phyloP scores from a whole-genome alignment of 129 eudicot species.

The Ambrosia artemisiifolia region DNA sequence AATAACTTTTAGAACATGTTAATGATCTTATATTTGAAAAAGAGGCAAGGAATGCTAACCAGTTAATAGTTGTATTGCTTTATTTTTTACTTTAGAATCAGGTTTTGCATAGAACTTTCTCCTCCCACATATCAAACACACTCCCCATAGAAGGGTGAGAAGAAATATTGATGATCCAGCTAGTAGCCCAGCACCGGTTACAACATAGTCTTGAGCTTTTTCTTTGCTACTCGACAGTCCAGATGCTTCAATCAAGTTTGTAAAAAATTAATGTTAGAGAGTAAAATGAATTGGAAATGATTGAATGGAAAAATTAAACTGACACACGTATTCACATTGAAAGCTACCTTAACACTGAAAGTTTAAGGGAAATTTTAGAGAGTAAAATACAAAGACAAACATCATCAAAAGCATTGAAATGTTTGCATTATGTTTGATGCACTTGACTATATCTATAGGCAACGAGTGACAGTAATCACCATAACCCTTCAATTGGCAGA shows the following conservation, averaged over 20 bases:
- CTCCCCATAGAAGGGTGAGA: constrained; percentile 67
- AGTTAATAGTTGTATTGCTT: constrained; percentile 18
- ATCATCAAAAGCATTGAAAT: too few relatives aligned
- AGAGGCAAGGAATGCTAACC: constrained; percentile 33
- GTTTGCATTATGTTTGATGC: too few relatives aligned
- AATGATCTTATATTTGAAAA: background rate
- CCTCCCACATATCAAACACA: constrained; percentile 53
- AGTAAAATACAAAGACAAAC: too few relatives aligned
- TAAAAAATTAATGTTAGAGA: background rate
- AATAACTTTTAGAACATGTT: background rate
- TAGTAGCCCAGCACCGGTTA: constrained; percentile 65
- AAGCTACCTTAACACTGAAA: too few relatives aligned
- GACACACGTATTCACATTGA: too few relatives aligned
- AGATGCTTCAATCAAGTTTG: constrained; percentile 43
- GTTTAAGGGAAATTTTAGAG: too few relatives aligned
- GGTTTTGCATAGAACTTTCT: constrained; percentile 26
- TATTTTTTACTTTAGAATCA: constrained; percentile 21
- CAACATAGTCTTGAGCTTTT: constrained; percentile 54
- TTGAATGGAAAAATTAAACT: background rate
- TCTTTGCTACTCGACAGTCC: constrained; percentile 49
- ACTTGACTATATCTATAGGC: too few relatives aligned
- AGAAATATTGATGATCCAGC: constrained; percentile 70
- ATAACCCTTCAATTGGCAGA: too few relatives aligned
- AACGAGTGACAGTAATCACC: too few relatives aligned
- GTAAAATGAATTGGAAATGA: background rate